Base-by-base conservation (phyloP, 805 yeast genomes). In the Candida yuanshanica region DNA sequence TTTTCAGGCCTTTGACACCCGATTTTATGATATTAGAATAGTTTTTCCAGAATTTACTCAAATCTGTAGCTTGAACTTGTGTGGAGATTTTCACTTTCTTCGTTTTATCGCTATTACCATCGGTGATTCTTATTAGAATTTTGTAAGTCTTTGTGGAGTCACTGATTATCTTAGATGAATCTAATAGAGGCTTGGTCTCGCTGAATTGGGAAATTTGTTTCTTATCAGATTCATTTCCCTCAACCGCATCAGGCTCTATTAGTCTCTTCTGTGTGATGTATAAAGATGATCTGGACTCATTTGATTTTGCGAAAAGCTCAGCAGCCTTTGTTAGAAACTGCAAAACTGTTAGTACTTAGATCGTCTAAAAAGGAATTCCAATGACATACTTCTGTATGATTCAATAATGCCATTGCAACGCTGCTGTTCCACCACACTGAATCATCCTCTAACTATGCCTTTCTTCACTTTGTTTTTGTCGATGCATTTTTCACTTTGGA, bases 1-100 rank as follows among this genome's bases (percentile, higher is more conserved):
- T 86, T 57, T 79, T 75, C 60, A 90, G 70, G 2, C 95, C 96
- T 4, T 66, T 66, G 60, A 85, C 77, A 5, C 93, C 90, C 18
- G 69, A 57, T 58, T 86, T 89, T 42, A 89, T 69, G 0, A 75
- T 75, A 33, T 77, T 78, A 1, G 86, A 64, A 62, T 89, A 90
- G 20, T 78, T 79, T 33, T 62, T 59, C 96, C 96, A 90, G 59
- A 90, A 90, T 44, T 66, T 59, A 47, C 81, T 86, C 49, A 90
- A 66, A 4, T 74, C 63, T 2, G 69, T 74, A 1, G 79, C 66
- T 21, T 74, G 74, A 7, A 90, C 89, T 11, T 81, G 75, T 0
- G 97, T 89, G 21, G 89, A 77, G 24, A 82, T 59, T 55, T 85
- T 85, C n/a, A 61, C 55, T 51, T 78, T 78, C 43, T 65, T 63